Evolutionary conservation across 768 basidiomycete species (phyloP).

Genomic region (Rhodocollybia butyracea): DNA sequence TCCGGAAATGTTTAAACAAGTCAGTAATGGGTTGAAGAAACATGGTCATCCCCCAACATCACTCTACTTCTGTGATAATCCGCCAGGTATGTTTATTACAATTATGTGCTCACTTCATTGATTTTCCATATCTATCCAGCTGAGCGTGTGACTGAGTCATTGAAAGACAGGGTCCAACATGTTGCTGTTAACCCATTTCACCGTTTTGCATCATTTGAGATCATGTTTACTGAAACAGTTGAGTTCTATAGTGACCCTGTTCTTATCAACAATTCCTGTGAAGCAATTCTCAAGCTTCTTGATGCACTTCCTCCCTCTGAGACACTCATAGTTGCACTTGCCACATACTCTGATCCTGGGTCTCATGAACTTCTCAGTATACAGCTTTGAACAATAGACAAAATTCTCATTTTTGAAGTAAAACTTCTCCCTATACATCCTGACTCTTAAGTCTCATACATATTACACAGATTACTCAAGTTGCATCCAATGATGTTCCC

Average conservation of each 20-base stretch:
- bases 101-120: not conserved
- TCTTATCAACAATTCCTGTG: not conserved
- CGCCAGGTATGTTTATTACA: constrained; percentile 7
- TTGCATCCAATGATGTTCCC: not conserved
- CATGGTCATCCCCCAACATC: constrained; percentile 13
- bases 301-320: not conserved
- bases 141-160: constrained; percentile 8
- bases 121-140: not conserved
- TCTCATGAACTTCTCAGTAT: not conserved
- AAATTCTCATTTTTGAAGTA: not conserved
- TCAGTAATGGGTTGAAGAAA: constrained; percentile 1
- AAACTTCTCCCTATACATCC: not conserved
- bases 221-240: not conserved
- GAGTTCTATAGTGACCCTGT: not conserved
- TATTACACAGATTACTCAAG: not conserved
- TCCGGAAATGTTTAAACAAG: not conserved
- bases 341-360: not conserved
- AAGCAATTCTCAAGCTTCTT: not conserved
- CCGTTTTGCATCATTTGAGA: not conserved
- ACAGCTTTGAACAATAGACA: not conserved
- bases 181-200: constrained; percentile 10
- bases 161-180: constrained; percentile 11
- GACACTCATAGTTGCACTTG: not conserved
- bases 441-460: not conserved
- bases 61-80: constrained; percentile 13